Evolutionary conservation across 306 rosid species (phyloP).

Genomic region (Cyclanthera cordifolia): DNA sequence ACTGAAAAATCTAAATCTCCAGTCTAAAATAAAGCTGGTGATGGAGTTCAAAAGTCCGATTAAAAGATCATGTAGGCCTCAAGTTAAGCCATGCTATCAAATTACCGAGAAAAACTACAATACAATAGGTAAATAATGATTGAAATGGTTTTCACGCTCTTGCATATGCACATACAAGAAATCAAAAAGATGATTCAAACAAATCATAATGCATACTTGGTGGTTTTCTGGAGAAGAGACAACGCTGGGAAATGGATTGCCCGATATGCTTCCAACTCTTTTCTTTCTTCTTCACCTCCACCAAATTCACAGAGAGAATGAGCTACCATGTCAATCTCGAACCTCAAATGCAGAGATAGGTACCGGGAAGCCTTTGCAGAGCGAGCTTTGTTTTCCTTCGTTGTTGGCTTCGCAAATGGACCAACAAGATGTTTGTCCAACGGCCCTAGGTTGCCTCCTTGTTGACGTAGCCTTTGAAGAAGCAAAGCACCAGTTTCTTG

Average conservation of each 20-base stretch:
- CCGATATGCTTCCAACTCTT: conserved; percentile 80
- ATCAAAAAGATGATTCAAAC: neutral
- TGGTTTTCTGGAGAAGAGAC: conserved; percentile 50
- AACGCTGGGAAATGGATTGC: conserved; percentile 84
- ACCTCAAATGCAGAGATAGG: conserved; percentile 87
- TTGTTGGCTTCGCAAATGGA: conserved; percentile 35
- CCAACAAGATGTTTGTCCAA: conserved; percentile 67
- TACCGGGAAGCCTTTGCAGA: conserved; percentile 59
- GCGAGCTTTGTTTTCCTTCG: conserved; percentile 25
- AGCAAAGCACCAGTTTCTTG: conserved; percentile 85
- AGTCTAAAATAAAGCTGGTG: neutral
- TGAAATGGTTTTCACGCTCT: neutral
- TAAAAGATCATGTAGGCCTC: neutral
- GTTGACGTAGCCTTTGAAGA: conserved; percentile 71
- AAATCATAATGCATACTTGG: conserved; percentile 35
- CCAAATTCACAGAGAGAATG: conserved; percentile 97
- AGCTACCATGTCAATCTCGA: conserved; percentile 97
- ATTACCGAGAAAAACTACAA: neutral
- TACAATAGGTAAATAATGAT: neutral
- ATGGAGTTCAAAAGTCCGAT: neutral
- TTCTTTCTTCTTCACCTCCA: conserved; percentile 83
- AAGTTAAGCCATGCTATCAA: neutral
- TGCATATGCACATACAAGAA: neutral
- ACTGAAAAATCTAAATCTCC: neutral
- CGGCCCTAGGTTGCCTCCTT: conserved; percentile 40